Conservation (phyloP, 805 yeast genomes). For the Saturnispora galanensis region DNA sequence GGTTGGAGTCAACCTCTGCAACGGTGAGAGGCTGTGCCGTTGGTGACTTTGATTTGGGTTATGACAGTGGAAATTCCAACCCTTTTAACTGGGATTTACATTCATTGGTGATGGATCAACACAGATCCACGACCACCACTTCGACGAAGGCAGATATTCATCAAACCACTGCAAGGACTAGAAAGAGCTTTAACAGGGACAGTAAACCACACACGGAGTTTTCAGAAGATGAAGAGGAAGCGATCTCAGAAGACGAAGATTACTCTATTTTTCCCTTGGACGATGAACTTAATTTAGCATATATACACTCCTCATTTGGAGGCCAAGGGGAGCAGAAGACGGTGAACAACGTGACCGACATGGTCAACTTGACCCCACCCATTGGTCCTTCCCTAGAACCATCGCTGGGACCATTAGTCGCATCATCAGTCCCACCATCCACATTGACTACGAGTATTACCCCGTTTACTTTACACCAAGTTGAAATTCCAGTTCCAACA, state of each 20-base stretch:
- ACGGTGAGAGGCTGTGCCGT: slow-evolving; percentile 22
- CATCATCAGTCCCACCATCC: no score
- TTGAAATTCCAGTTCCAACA: background rate
- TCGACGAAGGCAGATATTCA: background rate
- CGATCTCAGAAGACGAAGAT: slow-evolving; percentile 7
- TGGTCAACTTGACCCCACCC: background rate
- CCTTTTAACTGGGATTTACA: slow-evolving; percentile 25
- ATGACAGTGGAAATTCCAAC: slow-evolving; percentile 10
- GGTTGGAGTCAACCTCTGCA: slow-evolving; percentile 2
- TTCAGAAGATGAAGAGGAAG: slow-evolving; percentile 9
- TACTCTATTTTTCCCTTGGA: slow-evolving; percentile 10
- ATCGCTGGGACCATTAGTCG: no score
- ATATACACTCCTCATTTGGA: background rate
- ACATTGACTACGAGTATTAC: background rate
- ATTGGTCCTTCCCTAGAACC: background rate
- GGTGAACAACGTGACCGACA: background rate
- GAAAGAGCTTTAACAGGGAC: background rate
- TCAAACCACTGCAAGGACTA: background rate
- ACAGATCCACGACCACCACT: background rate
- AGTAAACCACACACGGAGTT: background rate
- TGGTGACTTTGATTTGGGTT: slow-evolving; percentile 24
- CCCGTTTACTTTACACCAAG: background rate
- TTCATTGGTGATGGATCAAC: slow-evolving; percentile 12
- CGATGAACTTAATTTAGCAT: slow-evolving; percentile 10
- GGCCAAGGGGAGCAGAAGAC: background rate